These are phyloP conservation scores for Colletotrichum viniferum DNA, from an alignment of 2,329 filamentous ascomycete genomes.

Conservation along the genomic window DNA sequence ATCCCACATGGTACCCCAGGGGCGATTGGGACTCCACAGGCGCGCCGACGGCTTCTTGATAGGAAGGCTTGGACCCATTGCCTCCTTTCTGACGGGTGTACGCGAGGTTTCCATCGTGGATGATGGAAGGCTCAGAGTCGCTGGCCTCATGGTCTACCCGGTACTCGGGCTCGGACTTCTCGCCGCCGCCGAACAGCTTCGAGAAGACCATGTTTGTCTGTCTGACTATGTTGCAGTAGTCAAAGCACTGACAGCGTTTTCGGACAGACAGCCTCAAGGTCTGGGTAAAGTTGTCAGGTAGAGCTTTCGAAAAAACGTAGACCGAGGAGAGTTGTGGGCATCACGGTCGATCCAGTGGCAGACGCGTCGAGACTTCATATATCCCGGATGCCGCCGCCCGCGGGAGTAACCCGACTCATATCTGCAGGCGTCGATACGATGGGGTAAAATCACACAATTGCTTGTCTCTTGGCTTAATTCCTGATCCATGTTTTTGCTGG, in stretches of 20 bases:
- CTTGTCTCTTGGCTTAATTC: slow-evolving; percentile 4
- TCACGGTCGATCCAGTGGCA: neutral
- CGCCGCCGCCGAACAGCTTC: slow-evolving; percentile 8
- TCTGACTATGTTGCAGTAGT: neutral
- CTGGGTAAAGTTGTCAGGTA: neutral
- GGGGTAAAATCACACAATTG: slow-evolving; percentile 13
- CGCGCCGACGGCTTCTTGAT: slow-evolving; percentile 66
- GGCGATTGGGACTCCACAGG: slow-evolving; percentile 64
- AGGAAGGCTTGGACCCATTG: slow-evolving; percentile 54
- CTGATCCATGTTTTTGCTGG: neutral
- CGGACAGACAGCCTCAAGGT: neutral
- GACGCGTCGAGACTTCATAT: neutral
- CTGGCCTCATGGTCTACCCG: slow-evolving; percentile 17
- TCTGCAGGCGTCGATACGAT: neutral
- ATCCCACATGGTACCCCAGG: slow-evolving; percentile 62
- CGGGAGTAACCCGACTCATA: neutral
- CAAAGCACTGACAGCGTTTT: neutral
- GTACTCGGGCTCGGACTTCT: neutral
- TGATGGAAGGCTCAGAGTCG: slow-evolving; percentile 29
- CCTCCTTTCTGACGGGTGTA: slow-evolving; percentile 47
- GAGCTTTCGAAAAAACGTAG: neutral
- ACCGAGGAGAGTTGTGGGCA: neutral
- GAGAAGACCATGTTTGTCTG: slow-evolving; percentile 4
- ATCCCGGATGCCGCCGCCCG: neutral
- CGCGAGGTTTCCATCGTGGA: slow-evolving; percentile 43